Base-by-base conservation (phyloP, 352 stramenopile genomes). In the Globisporangium paroecandrum region DNA sequence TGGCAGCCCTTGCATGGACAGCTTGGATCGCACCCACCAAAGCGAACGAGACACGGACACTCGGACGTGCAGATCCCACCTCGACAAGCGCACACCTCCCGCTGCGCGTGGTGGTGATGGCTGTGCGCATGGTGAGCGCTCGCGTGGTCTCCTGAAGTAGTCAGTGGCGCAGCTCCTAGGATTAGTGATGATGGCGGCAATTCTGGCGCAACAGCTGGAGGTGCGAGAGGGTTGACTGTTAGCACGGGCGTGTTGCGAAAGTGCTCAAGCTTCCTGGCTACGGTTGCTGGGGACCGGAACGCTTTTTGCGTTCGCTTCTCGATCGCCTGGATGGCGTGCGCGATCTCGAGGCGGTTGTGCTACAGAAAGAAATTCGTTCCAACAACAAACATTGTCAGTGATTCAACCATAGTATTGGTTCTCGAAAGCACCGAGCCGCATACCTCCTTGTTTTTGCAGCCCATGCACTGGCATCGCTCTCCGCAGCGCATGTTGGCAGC, bases 381-480 rank as follows among this genome's bases (percentile, higher is more conserved):
- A 59, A 56, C n/a, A 18, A 57, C 10, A 32, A 27, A 34, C 4
- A 18, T 34, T 32, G 22, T n/a, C 51, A 32, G 51, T 24, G 47
- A 27, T 15, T 15, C 47, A 55, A 29, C n/a, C 10, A 55, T 20
- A 46, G 13, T 13, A 20, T 7, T 5, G 10, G 13, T 20, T 46
- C 13, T 6, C 13, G 29, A 18, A 49, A n/a, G 13, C 15, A n/a
- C 41, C 13, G 12, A 18, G 13, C 15, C 13, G 38, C 62, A 38
- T 59, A 79, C 77, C 54, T 81, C 69, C 53, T 79, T 81, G 73
- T 95, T 95, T 68, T 87, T 89, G 71, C 87, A 95, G 66, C 75
- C 74, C 41, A 86, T n/a, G 66, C 87, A 95, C 72, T 91, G 81
- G 38, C 87, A 95, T 34, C 76, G 78, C 18, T 90, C 77, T 18